Evolutionary conservation across 177 flowering plant genomes (phyloP), one percentile per base, ranked within the genome.

Genomic region (Vitis hybrid): DNA sequence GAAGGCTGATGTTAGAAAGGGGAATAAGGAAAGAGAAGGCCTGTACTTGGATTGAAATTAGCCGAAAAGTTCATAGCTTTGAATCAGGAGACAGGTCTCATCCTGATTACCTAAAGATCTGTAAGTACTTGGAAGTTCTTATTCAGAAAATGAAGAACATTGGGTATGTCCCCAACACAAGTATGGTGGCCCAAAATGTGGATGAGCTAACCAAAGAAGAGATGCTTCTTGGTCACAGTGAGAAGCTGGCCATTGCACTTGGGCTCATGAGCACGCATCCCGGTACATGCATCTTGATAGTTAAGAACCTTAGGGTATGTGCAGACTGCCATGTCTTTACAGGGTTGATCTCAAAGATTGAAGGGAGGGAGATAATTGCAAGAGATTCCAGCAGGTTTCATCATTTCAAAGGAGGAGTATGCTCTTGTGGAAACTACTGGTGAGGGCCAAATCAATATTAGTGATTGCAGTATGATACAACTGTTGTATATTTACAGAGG

Each of bases 81-180:
- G 82, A 77, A 68, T 82, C 87, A 14, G 82, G 82, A 67, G 87
- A 82, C 55, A 74, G 78, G 57, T 74, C 82, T 57, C 85, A 82
- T 66, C 82, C 80, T 26, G 76, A 50, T 10, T 56, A 60, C 22
- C 63, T 68, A 59, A 68, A 75, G 60, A 80, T 84, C 52, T 57
- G 63, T 48, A 13, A 31, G 26, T 79, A 78, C 63, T 58, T 81
- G 58, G 16, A 63, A 49, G 56, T 63, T 15, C 71, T 83, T 12
- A 11, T 71, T 15, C 56, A 61, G 67, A 81, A 66, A 57, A 65
- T 83, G 79, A 81, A 75, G 71, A 55, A 2, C 5, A 57, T 29
- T 53, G 84, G 84, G n/a, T 81, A 83, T 59, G 73, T 75, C 48
- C 75, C 82, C 10, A 55, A 78, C 52, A 77, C 82, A 67, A 71